Percentiles rank a stretch among this genome's conserved stretches.
phyloP scores from a whole-genome alignment of 2,329 filamentous ascomycete species.

The Botrytis byssoidea region DNA sequence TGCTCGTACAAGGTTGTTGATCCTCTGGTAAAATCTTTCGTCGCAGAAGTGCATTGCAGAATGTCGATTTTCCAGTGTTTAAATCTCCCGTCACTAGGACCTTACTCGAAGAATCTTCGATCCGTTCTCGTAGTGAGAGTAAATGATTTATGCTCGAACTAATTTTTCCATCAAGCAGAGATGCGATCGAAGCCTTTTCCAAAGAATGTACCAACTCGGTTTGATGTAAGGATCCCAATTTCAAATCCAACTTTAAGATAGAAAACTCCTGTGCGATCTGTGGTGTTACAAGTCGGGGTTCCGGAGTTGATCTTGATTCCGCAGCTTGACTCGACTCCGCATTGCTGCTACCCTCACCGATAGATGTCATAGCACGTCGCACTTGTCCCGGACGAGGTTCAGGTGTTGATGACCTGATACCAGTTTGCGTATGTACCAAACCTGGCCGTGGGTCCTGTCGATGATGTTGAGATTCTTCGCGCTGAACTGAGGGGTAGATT shows the following conservation, averaged over 20 bases:
- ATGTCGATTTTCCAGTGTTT: slow-evolving; percentile 97
- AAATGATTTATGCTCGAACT: slow-evolving; percentile 91
- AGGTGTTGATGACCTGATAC: slow-evolving; percentile 37
- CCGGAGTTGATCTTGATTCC: slow-evolving; percentile 58
- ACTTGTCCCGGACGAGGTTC: slow-evolving; percentile 51
- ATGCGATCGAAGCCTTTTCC: slow-evolving; percentile 87
- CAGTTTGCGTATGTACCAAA: slow-evolving; percentile 63
- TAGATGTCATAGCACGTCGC: slow-evolving; percentile 70
- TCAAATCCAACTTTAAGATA: slow-evolving; percentile 89
- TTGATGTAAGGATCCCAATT: slow-evolving; percentile 82
- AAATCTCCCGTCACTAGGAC: slow-evolving; percentile 93
- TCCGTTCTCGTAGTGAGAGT: slow-evolving; percentile 80
- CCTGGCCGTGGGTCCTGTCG: slow-evolving; percentile 58
- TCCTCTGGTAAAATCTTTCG: slow-evolving; percentile 93
- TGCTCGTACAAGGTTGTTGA: slow-evolving; percentile 95
- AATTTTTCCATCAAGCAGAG: slow-evolving; percentile 90
- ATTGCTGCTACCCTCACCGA: slow-evolving; percentile 53
- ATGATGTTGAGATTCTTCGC: slow-evolving; percentile 47
- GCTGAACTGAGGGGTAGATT: slow-evolving; percentile 84
- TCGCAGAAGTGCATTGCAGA: slow-evolving; percentile 93
- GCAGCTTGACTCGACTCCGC: slow-evolving; percentile 72
- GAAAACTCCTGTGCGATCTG: slow-evolving; percentile 96
- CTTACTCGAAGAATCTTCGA: slow-evolving; percentile 96
- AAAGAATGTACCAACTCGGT: slow-evolving; percentile 90
- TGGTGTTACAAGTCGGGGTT: slow-evolving; percentile 83